These are phyloP conservation scores for Aplosporella prunicola DNA, from an alignment of 2,329 filamentous ascomycete species.

Conservation along the genomic window DNA sequence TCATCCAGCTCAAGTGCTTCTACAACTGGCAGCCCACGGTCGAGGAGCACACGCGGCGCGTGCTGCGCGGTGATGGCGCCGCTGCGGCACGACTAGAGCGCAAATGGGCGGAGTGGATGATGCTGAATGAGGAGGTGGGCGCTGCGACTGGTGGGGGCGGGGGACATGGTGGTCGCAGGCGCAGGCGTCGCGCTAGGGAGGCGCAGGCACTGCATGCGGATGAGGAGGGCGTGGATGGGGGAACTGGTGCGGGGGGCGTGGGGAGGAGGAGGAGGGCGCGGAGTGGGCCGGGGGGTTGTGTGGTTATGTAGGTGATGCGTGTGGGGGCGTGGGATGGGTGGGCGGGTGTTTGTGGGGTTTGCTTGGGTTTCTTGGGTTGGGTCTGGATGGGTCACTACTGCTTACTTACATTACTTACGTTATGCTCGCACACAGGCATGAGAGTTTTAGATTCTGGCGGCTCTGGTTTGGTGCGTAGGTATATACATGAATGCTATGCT, in stretches of 20 bases:
- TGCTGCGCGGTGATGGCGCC: conserved; percentile 64
- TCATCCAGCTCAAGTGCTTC: conserved; percentile 85
- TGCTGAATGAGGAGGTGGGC: conserved; percentile 76
- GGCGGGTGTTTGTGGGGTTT: too few species aligned
- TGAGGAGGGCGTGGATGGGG: conserved; percentile 60
- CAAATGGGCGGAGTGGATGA: conserved; percentile 93
- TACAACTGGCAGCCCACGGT: conserved; percentile 94
- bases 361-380: too few species aligned
- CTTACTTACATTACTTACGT: too few species aligned
- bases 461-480: too few species aligned
- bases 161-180: conserved; percentile 51
- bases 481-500: too few species aligned
- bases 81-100: conserved; percentile 71
- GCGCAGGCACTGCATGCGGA: conserved; percentile 71
- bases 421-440: too few species aligned
- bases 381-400: too few species aligned
- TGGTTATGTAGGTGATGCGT: conserved; percentile 35
- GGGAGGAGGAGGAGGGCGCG: conserved; percentile 37
- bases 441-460: too few species aligned
- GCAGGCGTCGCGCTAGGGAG: conserved; percentile 69
- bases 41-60: conserved; percentile 82
- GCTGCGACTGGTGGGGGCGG: too few species aligned
- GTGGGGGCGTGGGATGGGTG: too few species aligned
- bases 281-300: conserved; percentile 38
- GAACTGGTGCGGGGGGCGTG: conserved; percentile 24